phyloP scores from a whole-genome alignment of 306 rosid species.

The Cucurbita maxima region DNA sequence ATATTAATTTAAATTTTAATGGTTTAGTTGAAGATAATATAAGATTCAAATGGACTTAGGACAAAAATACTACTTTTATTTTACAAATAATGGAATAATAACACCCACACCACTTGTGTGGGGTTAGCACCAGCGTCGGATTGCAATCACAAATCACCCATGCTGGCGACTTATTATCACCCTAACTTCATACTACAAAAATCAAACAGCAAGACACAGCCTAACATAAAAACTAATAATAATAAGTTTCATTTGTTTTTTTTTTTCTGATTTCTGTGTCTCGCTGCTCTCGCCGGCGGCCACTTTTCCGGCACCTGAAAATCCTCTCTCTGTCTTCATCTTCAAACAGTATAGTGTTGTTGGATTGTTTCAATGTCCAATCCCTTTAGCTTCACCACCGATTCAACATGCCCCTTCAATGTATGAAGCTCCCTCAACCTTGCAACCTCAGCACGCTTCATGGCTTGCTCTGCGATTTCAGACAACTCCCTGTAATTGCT shows the following conservation, averaged over 20 bases:
- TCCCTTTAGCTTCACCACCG: slow-evolving; percentile 82
- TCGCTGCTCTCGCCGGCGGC: not conserved
- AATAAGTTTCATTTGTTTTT: not conserved
- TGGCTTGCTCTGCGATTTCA: slow-evolving; percentile 79
- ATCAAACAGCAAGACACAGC: not conserved
- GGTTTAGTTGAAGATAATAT: too few relatives aligned
- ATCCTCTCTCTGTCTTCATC: not conserved
- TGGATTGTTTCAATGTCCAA: slow-evolving; percentile 82
- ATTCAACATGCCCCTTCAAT: slow-evolving; percentile 79
- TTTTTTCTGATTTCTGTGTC: not conserved
- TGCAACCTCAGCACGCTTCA: slow-evolving; percentile 67
- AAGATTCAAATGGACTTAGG: not conserved
- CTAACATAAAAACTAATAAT: not conserved
- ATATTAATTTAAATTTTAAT: too few relatives aligned
- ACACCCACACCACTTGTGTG: not conserved
- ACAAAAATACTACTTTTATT: not conserved
- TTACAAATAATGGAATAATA: not conserved
- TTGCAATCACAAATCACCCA: not conserved
- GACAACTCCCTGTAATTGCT: slow-evolving; percentile 44
- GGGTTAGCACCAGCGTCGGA: not conserved
- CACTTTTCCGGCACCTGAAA: not conserved
- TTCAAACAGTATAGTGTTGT: slow-evolving; percentile 69
- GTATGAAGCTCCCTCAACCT: slow-evolving; percentile 90
- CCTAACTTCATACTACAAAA: not conserved
- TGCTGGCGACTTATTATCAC: not conserved